Base-by-base conservation (phyloP, 176 grass and related monocot species). In the Bromus sterilis region DNA sequence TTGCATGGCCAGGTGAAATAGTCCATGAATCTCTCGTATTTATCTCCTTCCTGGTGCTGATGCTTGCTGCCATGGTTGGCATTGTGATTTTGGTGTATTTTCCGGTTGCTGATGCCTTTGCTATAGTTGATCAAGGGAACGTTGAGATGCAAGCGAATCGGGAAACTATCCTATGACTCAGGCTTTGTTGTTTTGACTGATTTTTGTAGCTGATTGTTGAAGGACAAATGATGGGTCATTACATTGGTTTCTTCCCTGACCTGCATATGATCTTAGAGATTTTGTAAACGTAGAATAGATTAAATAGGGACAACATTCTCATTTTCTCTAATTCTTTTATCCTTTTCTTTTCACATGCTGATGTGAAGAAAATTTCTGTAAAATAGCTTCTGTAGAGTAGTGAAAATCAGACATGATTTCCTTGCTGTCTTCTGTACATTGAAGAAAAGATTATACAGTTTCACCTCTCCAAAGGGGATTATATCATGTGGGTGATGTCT, bases 1-100 rank as follows among this genome's bases (percentile, higher is more conserved):
- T 93, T 80, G 76, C 90, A 65, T 77, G 72, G 74, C 93, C 96
- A 58, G 86, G 85, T 42, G 84, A 79, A 72, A 40, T 83, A 62
- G 78, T 56, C 30, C 92, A 86, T 69, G 96, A 98, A 71, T 85
- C 64, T 59, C 83, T 98, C 18, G 88, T 91, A 75, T 98, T 98
- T 82, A 15, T 91, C 74, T 89, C 92, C 57, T 98, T 98, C 66
- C 63, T 95, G n/a, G 53, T 91, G 84, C 68, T 95, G 89, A 89
- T 95, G 84, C 77, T 90, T 80, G 92, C 88, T 65, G 71, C 87
- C 46, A 85, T 89, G 61, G 76, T 89, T 34, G 90, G 96, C 63
- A 87, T 95, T 55, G 60, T 90, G 37, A 95, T 95, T 84, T 87
- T 98, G 29, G 92, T 95, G 39, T 98, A 95, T 78, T 95, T 98